Evolutionary conservation across 768 basidiomycete genomes (phyloP).

Genomic region (Suillus clintonianus): DNA sequence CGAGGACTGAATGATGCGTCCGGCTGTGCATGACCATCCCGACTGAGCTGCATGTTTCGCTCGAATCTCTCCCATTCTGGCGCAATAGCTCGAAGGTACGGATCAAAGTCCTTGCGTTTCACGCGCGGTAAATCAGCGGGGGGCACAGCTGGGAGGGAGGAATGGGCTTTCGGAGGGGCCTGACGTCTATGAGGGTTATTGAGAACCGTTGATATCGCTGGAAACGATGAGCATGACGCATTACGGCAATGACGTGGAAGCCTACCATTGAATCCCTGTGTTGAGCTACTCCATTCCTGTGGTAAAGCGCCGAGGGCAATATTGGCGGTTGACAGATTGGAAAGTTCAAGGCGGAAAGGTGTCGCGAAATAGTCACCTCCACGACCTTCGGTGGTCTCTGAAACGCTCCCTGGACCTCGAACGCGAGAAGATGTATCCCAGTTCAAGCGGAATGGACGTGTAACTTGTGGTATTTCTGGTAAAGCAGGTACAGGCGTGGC

Average conservation of each 20-base stretch:
- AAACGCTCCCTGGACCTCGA: conserved; percentile 70
- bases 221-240: conserved; percentile 8
- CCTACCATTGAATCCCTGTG: conserved; percentile 88
- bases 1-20: conserved; percentile 13
- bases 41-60: conserved; percentile 37
- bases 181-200: conserved; percentile 86
- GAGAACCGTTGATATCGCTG: conserved; percentile 92
- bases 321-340: conserved; percentile 50
- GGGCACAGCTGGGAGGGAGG: conserved; percentile 68
- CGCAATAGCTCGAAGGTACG: conserved; percentile 70
- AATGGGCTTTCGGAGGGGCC: conserved; percentile 87
- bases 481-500: conserved; percentile 52
- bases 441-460: conserved; percentile 70
- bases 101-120: conserved; percentile 79
- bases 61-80: conserved; percentile 82
- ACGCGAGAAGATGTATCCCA: conserved; percentile 66
- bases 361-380: conserved; percentile 58
- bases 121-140: conserved; percentile 81
- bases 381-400: conserved; percentile 69
- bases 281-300: conserved; percentile 76
- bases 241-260: conserved; percentile 4
- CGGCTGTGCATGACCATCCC: conserved; percentile 33
- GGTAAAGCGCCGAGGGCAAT: conserved; percentile 54
- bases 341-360: conserved; percentile 42
- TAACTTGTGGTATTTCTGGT: conserved; percentile 41